Evolutionary conservation across 306 rosid species (phyloP), one percentile per base, ranked within the genome.

Genomic region (Lagenaria siceraria): DNA sequence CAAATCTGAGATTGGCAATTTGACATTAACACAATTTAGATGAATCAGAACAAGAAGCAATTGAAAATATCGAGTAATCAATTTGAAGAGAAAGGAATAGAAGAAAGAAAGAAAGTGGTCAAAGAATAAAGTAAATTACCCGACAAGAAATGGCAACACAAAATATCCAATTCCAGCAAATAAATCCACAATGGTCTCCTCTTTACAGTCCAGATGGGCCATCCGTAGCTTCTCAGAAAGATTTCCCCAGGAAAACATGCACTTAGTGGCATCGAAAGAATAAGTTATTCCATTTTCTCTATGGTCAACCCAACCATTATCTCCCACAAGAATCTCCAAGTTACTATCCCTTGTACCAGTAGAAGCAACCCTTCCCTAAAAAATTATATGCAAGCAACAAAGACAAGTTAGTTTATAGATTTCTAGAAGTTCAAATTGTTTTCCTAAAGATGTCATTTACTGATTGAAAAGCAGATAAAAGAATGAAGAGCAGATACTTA

Each of bases 241-340:
- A 88, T 92, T 95, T 15, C 97, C 99, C 97, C 99, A 95, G 56
- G 97, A 95, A 86, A 95, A 95, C 97, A 92, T 95, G 85, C 99
- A 92, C 88, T 88, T 95, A 21, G 92, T 88, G 74, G 92, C 87
- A 82, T 92, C 90, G 80, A 95, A 95, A 79, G 96, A 92, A 87
- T 90, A 92, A 69, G 85, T 43, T 62, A 95, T 86, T 84, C 96
- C 97, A 86, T 92, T 92, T 85, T 95, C 99, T 8, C 91, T 82
- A 83, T 92, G 99, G 64, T 87, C 88, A 81, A 92, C 97, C 99
- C 99, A 95, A 58, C 96, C 99, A 86, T 88, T 77, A 48, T 95
- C 91, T 55, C 99, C 97, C 70, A 87, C 84, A 77, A 95, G 93
- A 84, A 95, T 90, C 93, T 92, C 90, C 82, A 92, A 83, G 33